Evolutionary conservation across 148 eudicot genomes (phyloP).

Genomic region (Nepenthes gracilis): DNA sequence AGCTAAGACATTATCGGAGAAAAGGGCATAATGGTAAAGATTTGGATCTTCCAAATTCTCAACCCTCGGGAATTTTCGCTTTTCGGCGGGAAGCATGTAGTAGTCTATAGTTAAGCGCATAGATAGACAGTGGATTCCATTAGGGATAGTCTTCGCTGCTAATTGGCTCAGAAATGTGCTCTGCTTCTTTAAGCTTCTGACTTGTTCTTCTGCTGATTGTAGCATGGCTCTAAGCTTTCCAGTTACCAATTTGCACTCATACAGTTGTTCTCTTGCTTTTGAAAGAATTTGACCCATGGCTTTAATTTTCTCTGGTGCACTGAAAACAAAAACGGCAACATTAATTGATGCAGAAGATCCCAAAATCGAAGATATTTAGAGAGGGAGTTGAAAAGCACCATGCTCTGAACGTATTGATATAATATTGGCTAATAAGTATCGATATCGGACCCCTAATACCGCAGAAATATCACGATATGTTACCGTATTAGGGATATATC

Average conservation of each 20-base stretch:
- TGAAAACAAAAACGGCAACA: constrained; percentile 12
- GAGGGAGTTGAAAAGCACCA: neutral
- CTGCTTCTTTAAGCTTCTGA: constrained; percentile 74
- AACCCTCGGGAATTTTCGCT: constrained; percentile 55
- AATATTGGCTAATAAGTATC: too few species aligned
- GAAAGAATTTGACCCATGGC: constrained; percentile 72
- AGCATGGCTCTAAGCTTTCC: constrained; percentile 83
- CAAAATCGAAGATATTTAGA: neutral
- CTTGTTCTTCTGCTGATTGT: constrained; percentile 85
- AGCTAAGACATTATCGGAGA: constrained; percentile 92
- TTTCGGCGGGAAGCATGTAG: constrained; percentile 53
- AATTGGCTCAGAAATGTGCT: constrained; percentile 80
- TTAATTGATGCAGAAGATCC: neutral
- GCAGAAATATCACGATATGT: too few species aligned
- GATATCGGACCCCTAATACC: too few species aligned
- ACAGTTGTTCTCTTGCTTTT: constrained; percentile 57
- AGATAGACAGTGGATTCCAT: constrained; percentile 71
- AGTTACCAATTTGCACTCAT: constrained; percentile 66
- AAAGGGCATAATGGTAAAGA: constrained; percentile 77
- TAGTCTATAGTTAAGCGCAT: constrained; percentile 82
- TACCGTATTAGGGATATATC: too few species aligned
- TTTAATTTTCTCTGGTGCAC: constrained; percentile 66
- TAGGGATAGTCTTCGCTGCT: constrained; percentile 83
- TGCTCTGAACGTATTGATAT: neutral
- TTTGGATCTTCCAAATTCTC: constrained; percentile 65